These are phyloP conservation scores for Sarocladium kiliense DNA, from an alignment of 2,329 filamentous ascomycete species.

Conservation along the genomic window DNA sequence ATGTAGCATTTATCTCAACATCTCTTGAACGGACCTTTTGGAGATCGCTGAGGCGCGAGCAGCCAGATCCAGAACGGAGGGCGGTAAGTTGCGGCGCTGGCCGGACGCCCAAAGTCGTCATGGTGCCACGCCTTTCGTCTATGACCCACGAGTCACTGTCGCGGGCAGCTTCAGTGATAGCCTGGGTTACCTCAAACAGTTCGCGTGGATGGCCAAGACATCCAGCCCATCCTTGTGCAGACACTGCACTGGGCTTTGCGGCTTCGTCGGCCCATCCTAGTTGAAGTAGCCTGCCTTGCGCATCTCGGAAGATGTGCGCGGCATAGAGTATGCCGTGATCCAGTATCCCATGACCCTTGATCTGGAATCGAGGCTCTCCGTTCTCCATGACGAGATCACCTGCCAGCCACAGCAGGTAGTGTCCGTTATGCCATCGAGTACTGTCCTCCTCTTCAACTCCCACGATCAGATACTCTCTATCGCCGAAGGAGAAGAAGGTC, in stretches of 20 bases:
- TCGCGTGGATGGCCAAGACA: conserved; percentile 15
- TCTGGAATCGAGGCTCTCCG: conserved; percentile 10
- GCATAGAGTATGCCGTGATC: conserved; percentile 19
- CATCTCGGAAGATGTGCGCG: conserved; percentile 17
- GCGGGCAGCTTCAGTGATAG: background rate
- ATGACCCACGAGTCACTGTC: conserved; percentile 10
- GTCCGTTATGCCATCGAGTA: conserved; percentile 12
- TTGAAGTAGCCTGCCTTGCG: conserved; percentile 12
- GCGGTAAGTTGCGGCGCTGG: conserved; percentile 10
- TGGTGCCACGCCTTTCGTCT: conserved; percentile 10
- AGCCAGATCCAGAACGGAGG: background rate
- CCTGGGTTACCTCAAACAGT: conserved; percentile 9
- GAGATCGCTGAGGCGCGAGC: background rate
- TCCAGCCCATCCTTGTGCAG: conserved; percentile 14
- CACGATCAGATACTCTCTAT: conserved; percentile 14
- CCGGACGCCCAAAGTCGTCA: conserved; percentile 14
- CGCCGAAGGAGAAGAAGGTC: conserved; percentile 12
- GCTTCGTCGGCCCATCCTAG: conserved; percentile 16
- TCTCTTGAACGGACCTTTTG: background rate
- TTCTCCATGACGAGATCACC: conserved; percentile 8
- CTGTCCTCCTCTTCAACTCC: conserved; percentile 14
- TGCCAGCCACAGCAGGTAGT: conserved; percentile 13
- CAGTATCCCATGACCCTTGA: conserved; percentile 12
- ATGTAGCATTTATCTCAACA: background rate
- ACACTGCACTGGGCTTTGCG: conserved; percentile 11